Evolutionary conservation across 352 stramenopile genomes (phyloP).

Genomic region (Pythium coloratum): DNA sequence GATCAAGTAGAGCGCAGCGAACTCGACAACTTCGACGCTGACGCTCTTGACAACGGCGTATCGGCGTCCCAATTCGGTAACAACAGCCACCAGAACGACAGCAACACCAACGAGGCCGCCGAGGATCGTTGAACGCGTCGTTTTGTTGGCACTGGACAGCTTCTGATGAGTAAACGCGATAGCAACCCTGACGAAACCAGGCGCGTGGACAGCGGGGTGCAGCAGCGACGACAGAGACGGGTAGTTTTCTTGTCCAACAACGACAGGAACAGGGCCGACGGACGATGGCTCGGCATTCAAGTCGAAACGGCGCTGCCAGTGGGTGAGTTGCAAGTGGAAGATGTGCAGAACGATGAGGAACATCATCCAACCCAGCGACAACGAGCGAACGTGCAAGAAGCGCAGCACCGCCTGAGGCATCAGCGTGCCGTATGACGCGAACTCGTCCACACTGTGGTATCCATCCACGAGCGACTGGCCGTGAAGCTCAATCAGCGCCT

Average conservation of each 20-base stretch:
- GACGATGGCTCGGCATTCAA: slow-evolving; percentile 27
- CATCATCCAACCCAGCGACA: slow-evolving; percentile 59
- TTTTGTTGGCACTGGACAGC: background rate
- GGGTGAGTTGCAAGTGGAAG: slow-evolving; percentile 56
- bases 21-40: slow-evolving; percentile 25
- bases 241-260: slow-evolving; percentile 31
- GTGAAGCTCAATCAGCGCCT: slow-evolving; percentile 38
- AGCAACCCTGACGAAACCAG: slow-evolving; percentile 33
- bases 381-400: slow-evolving; percentile 47
- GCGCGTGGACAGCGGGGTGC: slow-evolving; percentile 47
- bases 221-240: slow-evolving; percentile 65
- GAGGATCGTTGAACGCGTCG: slow-evolving; percentile 15
- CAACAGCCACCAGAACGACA: slow-evolving; percentile 11
- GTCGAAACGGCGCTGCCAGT: slow-evolving; percentile 70
- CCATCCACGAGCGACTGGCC: slow-evolving; percentile 48
- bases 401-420: slow-evolving; percentile 52
- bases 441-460: slow-evolving; percentile 50
- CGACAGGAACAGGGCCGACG: background rate
- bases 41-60: slow-evolving; percentile 7
- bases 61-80: slow-evolving; percentile 18
- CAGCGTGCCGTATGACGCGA: slow-evolving; percentile 40
- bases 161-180: slow-evolving; percentile 11
- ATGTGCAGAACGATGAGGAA: slow-evolving; percentile 67
- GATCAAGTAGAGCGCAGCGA: slow-evolving; percentile 51
- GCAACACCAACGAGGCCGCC: slow-evolving; percentile 9